Conservation (phyloP, 768 basidiomycete species). For the Paxillus ammoniavirescens region DNA sequence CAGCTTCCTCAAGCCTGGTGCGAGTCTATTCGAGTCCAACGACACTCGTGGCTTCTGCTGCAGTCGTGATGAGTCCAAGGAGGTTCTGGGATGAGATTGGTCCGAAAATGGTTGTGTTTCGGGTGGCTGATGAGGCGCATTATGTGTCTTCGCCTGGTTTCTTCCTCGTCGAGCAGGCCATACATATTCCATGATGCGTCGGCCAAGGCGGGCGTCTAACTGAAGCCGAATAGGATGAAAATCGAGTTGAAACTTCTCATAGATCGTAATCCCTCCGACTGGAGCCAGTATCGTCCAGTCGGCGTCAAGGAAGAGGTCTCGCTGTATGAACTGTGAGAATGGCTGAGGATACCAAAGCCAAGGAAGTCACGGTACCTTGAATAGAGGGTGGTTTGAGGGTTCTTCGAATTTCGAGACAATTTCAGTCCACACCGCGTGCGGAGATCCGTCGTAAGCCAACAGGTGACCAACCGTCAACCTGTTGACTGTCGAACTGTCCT, state of each 20-base stretch:
- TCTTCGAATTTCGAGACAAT: slow-evolving; percentile 80
- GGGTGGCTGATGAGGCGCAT: background rate
- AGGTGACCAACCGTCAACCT: slow-evolving; percentile 73
- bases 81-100: slow-evolving; percentile 36
- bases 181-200: slow-evolving; percentile 83
- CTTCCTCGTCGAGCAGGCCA: slow-evolving; percentile 63
- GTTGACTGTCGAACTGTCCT: slow-evolving; percentile 85
- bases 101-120: slow-evolving; percentile 23
- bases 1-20: slow-evolving; percentile 49
- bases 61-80: slow-evolving; percentile 50
- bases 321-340: slow-evolving; percentile 36
- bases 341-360: background rate
- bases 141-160: slow-evolving; percentile 7
- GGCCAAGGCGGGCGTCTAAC: slow-evolving; percentile 80
- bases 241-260: slow-evolving; percentile 76
- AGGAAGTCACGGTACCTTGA: slow-evolving; percentile 48
- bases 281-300: slow-evolving; percentile 85
- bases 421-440: slow-evolving; percentile 82
- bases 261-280: slow-evolving; percentile 90
- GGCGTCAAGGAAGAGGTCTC: slow-evolving; percentile 69
- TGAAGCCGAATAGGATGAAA: slow-evolving; percentile 87
- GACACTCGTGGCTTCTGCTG: slow-evolving; percentile 32
- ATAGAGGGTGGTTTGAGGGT: slow-evolving; percentile 63
- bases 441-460: slow-evolving; percentile 82
- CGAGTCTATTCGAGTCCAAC: slow-evolving; percentile 32